Evolutionary conservation across 2,329 filamentous ascomycete species (phyloP).

Genomic region (Fusarium ramigenum): DNA sequence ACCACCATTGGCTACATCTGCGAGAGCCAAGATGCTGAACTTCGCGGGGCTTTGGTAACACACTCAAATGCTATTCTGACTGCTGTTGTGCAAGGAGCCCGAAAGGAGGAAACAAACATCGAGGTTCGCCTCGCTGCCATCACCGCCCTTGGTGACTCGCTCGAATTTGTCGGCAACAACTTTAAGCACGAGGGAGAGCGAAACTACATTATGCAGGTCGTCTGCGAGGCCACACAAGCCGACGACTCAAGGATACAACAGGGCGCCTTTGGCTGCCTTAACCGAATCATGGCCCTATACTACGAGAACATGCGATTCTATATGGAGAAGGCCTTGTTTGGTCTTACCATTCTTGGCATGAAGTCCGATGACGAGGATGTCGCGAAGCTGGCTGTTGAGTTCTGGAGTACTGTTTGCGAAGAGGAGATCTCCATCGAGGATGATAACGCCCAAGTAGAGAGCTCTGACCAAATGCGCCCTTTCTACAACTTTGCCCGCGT

Average conservation of each 20-base stretch:
- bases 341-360: conserved; percentile 97
- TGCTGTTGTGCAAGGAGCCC: conserved; percentile 94
- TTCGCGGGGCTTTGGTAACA: conserved; percentile 80
- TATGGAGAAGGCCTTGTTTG: conserved; percentile 99
- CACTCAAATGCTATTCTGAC: conserved; percentile 99
- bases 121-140: conserved; percentile 95
- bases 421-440: conserved; percentile 98
- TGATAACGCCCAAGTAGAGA: conserved; percentile 83
- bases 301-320: conserved; percentile 99
- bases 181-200: conserved; percentile 99
- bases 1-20: conserved; percentile 99
- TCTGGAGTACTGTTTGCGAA: conserved; percentile 99
- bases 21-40: conserved; percentile 89
- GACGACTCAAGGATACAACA: conserved; percentile 91
- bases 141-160: conserved; percentile 91
- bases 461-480: conserved; percentile 83
- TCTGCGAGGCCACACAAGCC: conserved; percentile 98
- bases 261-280: conserved; percentile 94
- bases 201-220: conserved; percentile 99
- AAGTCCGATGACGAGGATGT: conserved; percentile 98
- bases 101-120: conserved; percentile 91
- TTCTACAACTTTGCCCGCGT: conserved; percentile 97
- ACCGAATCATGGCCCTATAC: conserved; percentile 98
- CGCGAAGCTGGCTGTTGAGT: conserved; percentile 96
- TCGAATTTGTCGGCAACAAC: conserved; percentile 97